These are phyloP conservation scores for Vaccinium myrtillus DNA, from an alignment of 148 eudicot genomes.

Conservation along the genomic window DNA sequence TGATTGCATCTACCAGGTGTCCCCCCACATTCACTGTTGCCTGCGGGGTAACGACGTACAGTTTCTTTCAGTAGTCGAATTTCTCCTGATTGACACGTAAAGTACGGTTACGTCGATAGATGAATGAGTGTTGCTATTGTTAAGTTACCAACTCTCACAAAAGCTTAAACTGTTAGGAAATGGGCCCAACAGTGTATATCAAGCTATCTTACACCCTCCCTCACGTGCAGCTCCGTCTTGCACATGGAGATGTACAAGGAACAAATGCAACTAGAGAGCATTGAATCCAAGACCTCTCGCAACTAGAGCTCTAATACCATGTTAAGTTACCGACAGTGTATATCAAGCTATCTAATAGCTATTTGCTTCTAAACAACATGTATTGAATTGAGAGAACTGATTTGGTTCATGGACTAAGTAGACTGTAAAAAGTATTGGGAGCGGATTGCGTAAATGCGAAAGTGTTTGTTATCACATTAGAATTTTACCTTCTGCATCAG, in stretches of 20 bases:
- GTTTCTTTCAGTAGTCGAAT: conserved; percentile 2
- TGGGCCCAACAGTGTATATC: too few species aligned
- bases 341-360: too few species aligned
- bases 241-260: too few species aligned
- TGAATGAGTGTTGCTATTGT: background rate
- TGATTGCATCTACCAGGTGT: conserved; percentile 31
- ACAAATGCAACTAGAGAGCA: too few species aligned
- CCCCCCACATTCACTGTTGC: conserved; percentile 40
- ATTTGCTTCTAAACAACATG: background rate
- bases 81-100: background rate
- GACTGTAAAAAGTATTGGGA: background rate
- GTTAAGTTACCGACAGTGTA: too few species aligned
- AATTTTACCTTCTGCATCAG: conserved; percentile 68
- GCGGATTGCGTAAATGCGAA: background rate
- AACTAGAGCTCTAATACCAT: too few species aligned
- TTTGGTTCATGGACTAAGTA: background rate
- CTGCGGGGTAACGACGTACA: conserved; percentile 22
- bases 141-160: too few species aligned
- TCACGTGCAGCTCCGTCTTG: too few species aligned
- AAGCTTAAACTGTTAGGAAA: too few species aligned
- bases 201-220: too few species aligned
- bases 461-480: background rate
- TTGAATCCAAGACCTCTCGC: too few species aligned
- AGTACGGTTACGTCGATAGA: background rate
- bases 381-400: background rate